Conservation (phyloP, 257 asterid genomes). For the Ajuga chamaepitys region DNA sequence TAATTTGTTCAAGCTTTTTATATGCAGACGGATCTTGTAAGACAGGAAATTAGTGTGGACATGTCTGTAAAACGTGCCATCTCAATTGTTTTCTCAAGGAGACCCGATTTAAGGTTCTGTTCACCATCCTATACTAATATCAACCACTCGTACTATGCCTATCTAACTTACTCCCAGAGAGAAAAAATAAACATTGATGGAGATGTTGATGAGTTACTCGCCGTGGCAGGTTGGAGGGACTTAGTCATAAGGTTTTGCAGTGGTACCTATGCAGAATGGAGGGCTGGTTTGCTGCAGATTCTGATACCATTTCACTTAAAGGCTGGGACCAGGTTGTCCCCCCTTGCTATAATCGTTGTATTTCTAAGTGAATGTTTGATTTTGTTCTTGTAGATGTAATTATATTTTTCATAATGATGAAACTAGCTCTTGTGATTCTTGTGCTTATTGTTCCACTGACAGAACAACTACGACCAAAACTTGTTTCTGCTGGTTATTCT, state of each 20-base stretch:
- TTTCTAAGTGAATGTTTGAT: background rate
- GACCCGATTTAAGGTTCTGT: conserved; percentile 77
- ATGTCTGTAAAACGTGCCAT: conserved; percentile 79
- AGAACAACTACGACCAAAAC: background rate
- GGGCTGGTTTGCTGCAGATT: conserved; percentile 98
- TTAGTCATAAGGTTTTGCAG: conserved; percentile 73
- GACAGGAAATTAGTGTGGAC: conserved; percentile 66
- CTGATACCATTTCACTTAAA: conserved; percentile 82
- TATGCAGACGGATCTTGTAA: conserved; percentile 58
- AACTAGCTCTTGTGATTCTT: background rate
- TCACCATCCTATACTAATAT: background rate
- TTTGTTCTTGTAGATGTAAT: background rate
- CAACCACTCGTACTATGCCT: background rate
- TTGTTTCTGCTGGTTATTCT: background rate
- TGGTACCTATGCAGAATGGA: conserved; percentile 99
- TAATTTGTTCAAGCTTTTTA: background rate
- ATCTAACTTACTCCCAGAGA: background rate
- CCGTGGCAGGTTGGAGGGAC: conserved; percentile 62
- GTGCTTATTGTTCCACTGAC: background rate
- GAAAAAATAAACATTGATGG: too few relatives aligned
- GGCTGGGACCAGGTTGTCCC: conserved; percentile 82
- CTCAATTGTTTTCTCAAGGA: conserved; percentile 64
- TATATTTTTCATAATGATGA: background rate
- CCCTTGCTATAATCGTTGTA: background rate
- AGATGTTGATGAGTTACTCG: background rate